A percentile compares a stretch with the other conserved stretches of the same genome.
These are phyloP conservation scores for Serpula lacrymans DNA, from an alignment of 768 basidiomycete genomes.

Conservation along the genomic window DNA sequence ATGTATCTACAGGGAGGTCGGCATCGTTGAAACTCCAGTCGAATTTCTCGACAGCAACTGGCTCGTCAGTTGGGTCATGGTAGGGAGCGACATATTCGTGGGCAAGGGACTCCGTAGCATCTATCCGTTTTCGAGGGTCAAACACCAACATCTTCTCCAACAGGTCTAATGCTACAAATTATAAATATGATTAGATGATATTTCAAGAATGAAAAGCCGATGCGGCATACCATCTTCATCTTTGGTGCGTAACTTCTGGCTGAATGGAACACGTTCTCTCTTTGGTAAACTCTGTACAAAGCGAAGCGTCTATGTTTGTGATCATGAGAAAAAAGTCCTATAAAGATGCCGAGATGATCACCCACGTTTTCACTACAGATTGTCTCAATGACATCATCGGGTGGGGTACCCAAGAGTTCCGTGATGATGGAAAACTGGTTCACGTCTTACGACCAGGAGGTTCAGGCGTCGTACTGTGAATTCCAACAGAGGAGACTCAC, in stretches of 20 bases:
- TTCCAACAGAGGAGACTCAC: conserved; percentile 52
- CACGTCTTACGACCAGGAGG: conserved; percentile 63
- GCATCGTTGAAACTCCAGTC: conserved; percentile 99
- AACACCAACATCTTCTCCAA: conserved; percentile 99
- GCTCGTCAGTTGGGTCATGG: conserved; percentile 98
- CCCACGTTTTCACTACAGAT: conserved; percentile 96
- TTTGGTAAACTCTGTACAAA: conserved; percentile 99
- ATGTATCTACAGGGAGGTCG: conserved; percentile 95
- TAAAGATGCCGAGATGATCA: conserved; percentile 8
- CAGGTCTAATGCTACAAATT: conserved; percentile 75
- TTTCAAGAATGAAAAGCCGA: background rate
- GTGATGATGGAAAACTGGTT: conserved; percentile 99
- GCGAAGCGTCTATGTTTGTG: conserved; percentile 74
- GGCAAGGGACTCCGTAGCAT: conserved; percentile 81
- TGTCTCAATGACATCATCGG: conserved; percentile 99
- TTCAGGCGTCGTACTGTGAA: conserved; percentile 9
- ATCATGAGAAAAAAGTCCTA: conserved; percentile 10
- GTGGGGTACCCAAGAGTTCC: conserved; percentile 95
- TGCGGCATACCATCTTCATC: conserved; percentile 74
- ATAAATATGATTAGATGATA: background rate
- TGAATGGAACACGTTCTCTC: conserved; percentile 92
- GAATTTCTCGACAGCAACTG: conserved; percentile 88
- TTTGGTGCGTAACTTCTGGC: conserved; percentile 83
- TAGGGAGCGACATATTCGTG: conserved; percentile 97
- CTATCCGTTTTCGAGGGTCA: conserved; percentile 96